Conservation (phyloP, 2,329 filamentous ascomycete genomes). For the Ambrosiella cleistominuta region DNA sequence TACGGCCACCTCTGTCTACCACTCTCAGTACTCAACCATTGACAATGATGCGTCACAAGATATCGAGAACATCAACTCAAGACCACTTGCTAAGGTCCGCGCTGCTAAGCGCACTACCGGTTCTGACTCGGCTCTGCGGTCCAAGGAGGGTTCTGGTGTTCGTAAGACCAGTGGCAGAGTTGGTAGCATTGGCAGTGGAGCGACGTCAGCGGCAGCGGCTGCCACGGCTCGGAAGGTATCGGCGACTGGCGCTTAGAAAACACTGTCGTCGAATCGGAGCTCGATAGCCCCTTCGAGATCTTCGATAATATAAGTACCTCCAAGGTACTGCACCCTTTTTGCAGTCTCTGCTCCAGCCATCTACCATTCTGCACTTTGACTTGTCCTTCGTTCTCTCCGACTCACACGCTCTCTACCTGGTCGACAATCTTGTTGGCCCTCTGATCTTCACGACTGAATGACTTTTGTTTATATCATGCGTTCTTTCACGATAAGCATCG, state of each 20-base stretch:
- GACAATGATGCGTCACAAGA: conserved; percentile 55
- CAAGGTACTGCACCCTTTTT: background rate
- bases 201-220: conserved; percentile 20
- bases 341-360: conserved; percentile 8
- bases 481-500: conserved; percentile 6
- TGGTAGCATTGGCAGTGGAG: conserved; percentile 33
- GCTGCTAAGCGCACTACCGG: conserved; percentile 9
- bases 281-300: conserved; percentile 14
- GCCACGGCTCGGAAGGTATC: conserved; percentile 38
- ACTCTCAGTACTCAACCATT: conserved; percentile 25
- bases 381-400: conserved; percentile 4
- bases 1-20: conserved; percentile 46
- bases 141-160: conserved; percentile 35
- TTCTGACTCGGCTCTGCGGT: conserved; percentile 30
- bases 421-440: background rate
- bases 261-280: conserved; percentile 13
- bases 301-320: conserved; percentile 10
- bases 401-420: background rate
- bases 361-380: conserved; percentile 3
- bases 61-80: conserved; percentile 48
- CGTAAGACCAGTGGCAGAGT: conserved; percentile 51
- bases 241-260: conserved; percentile 21
- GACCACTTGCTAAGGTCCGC: conserved; percentile 12
- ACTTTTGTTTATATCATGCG: conserved; percentile 12
- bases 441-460: conserved; percentile 11